Evolutionary conservation across 805 yeast genomes (phyloP).

Genomic region (Yamadazyma akitaensis): DNA sequence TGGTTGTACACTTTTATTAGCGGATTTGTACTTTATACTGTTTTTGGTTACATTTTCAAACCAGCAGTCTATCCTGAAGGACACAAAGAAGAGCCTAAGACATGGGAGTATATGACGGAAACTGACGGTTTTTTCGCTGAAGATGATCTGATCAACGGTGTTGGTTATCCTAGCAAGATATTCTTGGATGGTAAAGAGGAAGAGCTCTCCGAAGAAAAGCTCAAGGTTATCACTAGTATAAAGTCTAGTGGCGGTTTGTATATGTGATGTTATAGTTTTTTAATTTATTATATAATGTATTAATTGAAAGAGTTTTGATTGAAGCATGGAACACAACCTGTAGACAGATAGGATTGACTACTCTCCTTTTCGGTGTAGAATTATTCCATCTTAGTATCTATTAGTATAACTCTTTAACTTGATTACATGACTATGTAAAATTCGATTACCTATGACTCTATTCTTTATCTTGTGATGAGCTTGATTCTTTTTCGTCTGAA

Average conservation of each 20-base stretch:
- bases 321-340: no score
- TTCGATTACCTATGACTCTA: no score
- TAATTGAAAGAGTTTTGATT: no score
- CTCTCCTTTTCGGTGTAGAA: no score
- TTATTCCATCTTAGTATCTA: no score
- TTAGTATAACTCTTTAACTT: no score
- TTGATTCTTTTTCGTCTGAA: no score
- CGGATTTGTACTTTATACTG: constrained; percentile 11
- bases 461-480: no score
- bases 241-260: constrained; percentile 13
- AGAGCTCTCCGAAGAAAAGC: constrained; percentile 10
- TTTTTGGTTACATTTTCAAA: constrained; percentile 11
- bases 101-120: constrained; percentile 16
- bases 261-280: no score
- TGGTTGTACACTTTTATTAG: constrained; percentile 14
- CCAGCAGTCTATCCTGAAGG: constrained; percentile 13
- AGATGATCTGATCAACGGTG: constrained; percentile 13
- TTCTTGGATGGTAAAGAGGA: constrained; percentile 7
- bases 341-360: no score
- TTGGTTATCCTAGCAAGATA: constrained; percentile 13
- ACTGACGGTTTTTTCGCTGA: constrained; percentile 17
- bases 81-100: constrained; percentile 13
- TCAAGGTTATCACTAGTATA: constrained; percentile 15
- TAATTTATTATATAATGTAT: no score
- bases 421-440: no score